Base-by-base conservation (phyloP, 2,329 filamentous ascomycete species). In the Penicillium sp. region DNA sequence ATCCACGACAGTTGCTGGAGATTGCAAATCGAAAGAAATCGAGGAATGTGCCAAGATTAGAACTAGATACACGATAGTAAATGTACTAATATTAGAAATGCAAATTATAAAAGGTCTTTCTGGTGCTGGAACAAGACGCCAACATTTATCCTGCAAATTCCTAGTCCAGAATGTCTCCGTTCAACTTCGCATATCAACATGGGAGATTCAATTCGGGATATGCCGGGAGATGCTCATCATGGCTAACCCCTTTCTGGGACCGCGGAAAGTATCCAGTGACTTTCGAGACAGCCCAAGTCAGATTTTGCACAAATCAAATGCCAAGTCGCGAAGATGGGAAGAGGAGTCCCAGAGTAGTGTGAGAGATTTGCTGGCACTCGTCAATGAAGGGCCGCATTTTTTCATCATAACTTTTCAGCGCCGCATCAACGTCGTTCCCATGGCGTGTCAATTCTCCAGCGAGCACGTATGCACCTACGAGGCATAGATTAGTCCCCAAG, bases 391-490 rank as follows among this genome's bases (percentile, higher is more conserved):
- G 55, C 13, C 55, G 55, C 46, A 57, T 33, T 25, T 16, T 42
- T 14, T 33, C 46, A 43, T 57, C 46, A 37, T 57, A 43, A 7
- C 4, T 16, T 33, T 42, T 33, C 3, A 57, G 30, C 11, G 55
- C 55, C 22, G 10, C n/a, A 3, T 16, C 11, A 8, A 57, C 35
- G 22, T 57, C 46, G 46, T 42, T 43, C 13, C 37, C 35, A 2
- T 51, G 55, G 10, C 55, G 25, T 33, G 58, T 11, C 37, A 60
- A 38, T 52, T 60, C 58, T 1, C 52, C 52, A 13, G 53, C 53
- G 38, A 60, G 58, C 10, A 60, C 19, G 10, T 52, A 60, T 37
- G 53, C 56, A 16, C 56, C 56, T n/a, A 59, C 25, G 13, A 59
- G 57, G 16, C 52, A 49, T 19, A 55, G 52, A 10, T 55, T 59